These are phyloP conservation scores for Phycomyces blakesleeanus DNA, from an alignment of 192 early-diverging fungal species.

Conservation along the genomic window DNA sequence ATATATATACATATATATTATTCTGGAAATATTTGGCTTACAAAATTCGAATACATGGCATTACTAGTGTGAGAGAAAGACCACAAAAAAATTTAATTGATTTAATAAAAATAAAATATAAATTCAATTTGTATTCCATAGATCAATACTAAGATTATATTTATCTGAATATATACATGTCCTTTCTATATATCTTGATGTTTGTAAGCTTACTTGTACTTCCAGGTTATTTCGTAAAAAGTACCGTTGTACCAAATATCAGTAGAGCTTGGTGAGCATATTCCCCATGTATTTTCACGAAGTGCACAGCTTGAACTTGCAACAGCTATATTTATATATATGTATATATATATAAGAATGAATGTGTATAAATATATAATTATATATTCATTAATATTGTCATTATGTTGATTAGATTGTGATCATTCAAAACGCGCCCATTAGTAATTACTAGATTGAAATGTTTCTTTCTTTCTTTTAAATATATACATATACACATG, in stretches of 20 bases:
- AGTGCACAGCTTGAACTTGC: constrained; percentile 10
- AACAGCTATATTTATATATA: constrained; percentile 17
- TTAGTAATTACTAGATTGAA: too few species aligned
- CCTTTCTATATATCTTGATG: too few species aligned
- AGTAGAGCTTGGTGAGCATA: constrained; percentile 21
- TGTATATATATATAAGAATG: too few species aligned
- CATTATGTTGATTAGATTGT: neutral
- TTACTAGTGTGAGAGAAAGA: constrained; percentile 10
- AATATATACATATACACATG: too few species aligned
- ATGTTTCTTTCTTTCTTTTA: too few species aligned
- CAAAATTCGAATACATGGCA: constrained; percentile 6
- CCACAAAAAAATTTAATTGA: too few species aligned
- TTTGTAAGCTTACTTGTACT: constrained; percentile 32
- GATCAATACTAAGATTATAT: too few species aligned
- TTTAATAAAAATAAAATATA: too few species aligned
- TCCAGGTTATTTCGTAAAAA: constrained; percentile 29
- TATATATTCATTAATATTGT: too few species aligned
- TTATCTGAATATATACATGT: too few species aligned
- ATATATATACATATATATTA: neutral
- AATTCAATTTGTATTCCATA: too few species aligned
- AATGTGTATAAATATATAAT: too few species aligned
- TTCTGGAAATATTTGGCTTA: neutral
- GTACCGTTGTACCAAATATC: constrained; percentile 30
- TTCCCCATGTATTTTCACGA: constrained; percentile 11
- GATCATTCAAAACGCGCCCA: neutral